These are phyloP conservation scores for Mycena leptocephala DNA, from an alignment of 768 basidiomycete genomes.

Conservation along the genomic window DNA sequence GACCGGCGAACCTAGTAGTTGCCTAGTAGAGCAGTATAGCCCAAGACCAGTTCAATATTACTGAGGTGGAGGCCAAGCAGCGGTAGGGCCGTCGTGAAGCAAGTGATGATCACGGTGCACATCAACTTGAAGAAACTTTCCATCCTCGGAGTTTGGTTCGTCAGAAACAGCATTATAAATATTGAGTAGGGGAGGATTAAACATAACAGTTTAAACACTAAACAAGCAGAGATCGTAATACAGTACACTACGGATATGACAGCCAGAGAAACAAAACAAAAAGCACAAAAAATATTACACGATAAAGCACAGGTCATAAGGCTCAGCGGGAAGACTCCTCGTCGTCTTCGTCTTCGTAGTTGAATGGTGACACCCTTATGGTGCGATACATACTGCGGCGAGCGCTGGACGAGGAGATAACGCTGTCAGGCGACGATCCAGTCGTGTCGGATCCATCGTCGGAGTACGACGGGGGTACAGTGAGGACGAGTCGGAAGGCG, in stretches of 20 bases:
- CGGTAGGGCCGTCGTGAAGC: no score
- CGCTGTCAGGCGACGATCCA: slow-evolving; percentile 44
- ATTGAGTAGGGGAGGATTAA: slow-evolving; percentile 20
- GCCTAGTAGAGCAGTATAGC: no score
- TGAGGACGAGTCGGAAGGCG: slow-evolving; percentile 87
- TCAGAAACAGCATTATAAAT: background rate
- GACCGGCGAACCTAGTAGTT: no score
- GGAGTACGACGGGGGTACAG: slow-evolving; percentile 62
- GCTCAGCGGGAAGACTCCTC: slow-evolving; percentile 55
- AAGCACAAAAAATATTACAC: background rate
- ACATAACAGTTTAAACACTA: slow-evolving; percentile 9
- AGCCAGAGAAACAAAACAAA: background rate
- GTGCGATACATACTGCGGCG: slow-evolving; percentile 54
- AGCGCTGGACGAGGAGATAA: slow-evolving; percentile 32
- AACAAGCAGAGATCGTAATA: slow-evolving; percentile 7
- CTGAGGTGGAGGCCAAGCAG: no score
- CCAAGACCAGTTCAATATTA: no score
- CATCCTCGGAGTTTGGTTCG: no score
- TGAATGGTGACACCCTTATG: slow-evolving; percentile 63
- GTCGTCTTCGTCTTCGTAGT: slow-evolving; percentile 63
- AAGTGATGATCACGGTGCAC: no score
- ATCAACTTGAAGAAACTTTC: no score
- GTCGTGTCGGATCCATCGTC: slow-evolving; percentile 52
- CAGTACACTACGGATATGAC: slow-evolving; percentile 4
- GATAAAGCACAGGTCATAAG: background rate